Conservation (phyloP, 345 rosid species). For the Arabidopsis suecica region DNA sequence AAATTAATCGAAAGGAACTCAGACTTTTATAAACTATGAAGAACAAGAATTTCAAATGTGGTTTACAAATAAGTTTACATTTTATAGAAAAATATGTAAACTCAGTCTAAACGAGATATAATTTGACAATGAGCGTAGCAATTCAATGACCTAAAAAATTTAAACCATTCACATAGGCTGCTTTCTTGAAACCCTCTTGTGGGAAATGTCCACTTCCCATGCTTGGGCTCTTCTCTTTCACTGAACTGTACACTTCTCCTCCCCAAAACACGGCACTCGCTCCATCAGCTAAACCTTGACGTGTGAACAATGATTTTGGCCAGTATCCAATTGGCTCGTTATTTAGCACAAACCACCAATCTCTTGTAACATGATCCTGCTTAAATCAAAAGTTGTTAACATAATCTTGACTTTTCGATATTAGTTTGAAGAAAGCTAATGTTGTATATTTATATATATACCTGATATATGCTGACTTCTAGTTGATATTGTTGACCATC, state of each 20-base stretch:
- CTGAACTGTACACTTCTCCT: constrained; percentile 28
- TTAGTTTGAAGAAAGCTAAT: not conserved
- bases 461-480: constrained; percentile 23
- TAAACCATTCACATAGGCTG: constrained; percentile 22
- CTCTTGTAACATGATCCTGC: constrained; percentile 22
- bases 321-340: constrained; percentile 31
- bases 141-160: no score
- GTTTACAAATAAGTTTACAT: no score
- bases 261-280: constrained; percentile 9
- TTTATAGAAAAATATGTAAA: no score
- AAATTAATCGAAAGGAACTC: no score
- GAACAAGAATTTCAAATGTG: no score
- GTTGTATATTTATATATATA: not conserved
- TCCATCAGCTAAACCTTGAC: not conserved
- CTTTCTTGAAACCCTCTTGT: constrained; percentile 14
- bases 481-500: constrained; percentile 31
- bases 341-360: constrained; percentile 21
- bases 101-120: no score
- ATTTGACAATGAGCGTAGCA: no score
- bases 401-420: not conserved
- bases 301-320: constrained; percentile 27
- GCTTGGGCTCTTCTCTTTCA: not conserved
- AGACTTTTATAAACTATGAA: no score
- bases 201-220: constrained; percentile 39
- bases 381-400: not conserved